Conservation (phyloP, 352 stramenopile species). For the Phytophthora fragariae region DNA sequence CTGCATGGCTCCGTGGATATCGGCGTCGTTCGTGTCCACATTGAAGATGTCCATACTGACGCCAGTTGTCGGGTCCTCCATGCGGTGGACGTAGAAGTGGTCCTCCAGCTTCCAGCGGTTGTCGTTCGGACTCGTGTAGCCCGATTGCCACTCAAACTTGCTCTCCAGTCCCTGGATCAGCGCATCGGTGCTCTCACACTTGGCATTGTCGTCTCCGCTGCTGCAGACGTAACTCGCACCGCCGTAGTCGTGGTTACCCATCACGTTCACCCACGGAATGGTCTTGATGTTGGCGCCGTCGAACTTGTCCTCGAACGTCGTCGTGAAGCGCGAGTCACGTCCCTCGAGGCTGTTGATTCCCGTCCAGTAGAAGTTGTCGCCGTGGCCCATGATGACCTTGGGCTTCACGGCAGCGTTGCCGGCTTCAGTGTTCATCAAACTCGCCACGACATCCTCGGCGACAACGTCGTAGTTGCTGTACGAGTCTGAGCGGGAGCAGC, state of each 20-base stretch:
- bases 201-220: conserved; percentile 16
- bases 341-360: conserved; percentile 23
- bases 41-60: neutral
- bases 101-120: neutral
- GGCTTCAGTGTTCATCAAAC: conserved; percentile 27
- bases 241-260: conserved; percentile 29
- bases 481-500: conserved; percentile 15
- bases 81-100: conserved; percentile 2
- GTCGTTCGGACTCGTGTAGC: conserved; percentile 4
- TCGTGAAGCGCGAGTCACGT: conserved; percentile 19
- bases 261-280: conserved; percentile 24
- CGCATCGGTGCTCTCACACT: conserved; percentile 9
- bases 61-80: neutral
- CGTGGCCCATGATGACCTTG: conserved; percentile 25
- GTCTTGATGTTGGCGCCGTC: conserved; percentile 13
- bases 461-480: conserved; percentile 31
- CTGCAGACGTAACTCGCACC: conserved; percentile 28
- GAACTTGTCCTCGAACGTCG: conserved; percentile 29
- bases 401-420: conserved; percentile 16
- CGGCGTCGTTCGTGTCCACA: neutral
- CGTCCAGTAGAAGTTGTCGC: conserved; percentile 30
- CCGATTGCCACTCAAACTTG: conserved; percentile 25
- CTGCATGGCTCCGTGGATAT: conserved; percentile 74
- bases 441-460: conserved; percentile 26
- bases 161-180: conserved; percentile 23